These are phyloP conservation scores for Morella rubra DNA, from an alignment of 306 rosid species.

Conservation along the genomic window DNA sequence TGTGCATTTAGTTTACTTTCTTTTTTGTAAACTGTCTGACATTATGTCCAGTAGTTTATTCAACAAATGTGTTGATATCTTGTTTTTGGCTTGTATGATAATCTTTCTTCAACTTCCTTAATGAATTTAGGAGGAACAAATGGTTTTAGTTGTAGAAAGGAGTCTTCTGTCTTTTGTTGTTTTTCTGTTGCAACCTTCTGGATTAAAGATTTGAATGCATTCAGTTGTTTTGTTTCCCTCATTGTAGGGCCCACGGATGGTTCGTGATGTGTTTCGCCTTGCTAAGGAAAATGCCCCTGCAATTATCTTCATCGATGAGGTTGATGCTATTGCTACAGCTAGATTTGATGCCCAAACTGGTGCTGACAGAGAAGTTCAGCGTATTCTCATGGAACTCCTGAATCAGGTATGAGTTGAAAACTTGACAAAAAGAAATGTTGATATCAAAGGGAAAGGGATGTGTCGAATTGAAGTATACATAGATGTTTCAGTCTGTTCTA, in stretches of 20 bases:
- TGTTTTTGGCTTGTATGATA: not conserved
- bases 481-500: not conserved
- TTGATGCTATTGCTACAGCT: constrained; percentile 98
- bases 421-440: not conserved
- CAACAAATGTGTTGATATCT: not conserved
- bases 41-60: not conserved
- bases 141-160: not conserved
- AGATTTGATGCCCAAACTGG: constrained; percentile 99
- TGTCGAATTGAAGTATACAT: not conserved
- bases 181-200: not conserved
- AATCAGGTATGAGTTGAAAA: constrained; percentile 62
- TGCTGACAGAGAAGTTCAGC: constrained; percentile 99
- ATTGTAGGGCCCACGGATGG: constrained; percentile 90
- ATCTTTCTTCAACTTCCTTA: not conserved
- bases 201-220: not conserved
- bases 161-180: not conserved
- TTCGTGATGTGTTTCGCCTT: constrained; percentile 98
- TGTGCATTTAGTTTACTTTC: not conserved
- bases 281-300: constrained; percentile 99
- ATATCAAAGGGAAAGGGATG: not conserved
- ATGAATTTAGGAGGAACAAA: not conserved
- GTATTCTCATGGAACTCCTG: constrained; percentile 97
- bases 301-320: constrained; percentile 97
- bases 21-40: not conserved
- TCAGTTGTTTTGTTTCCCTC: not conserved